phyloP scores from a whole-genome alignment of 768 basidiomycete genomes.

The Boletus patriciae region DNA sequence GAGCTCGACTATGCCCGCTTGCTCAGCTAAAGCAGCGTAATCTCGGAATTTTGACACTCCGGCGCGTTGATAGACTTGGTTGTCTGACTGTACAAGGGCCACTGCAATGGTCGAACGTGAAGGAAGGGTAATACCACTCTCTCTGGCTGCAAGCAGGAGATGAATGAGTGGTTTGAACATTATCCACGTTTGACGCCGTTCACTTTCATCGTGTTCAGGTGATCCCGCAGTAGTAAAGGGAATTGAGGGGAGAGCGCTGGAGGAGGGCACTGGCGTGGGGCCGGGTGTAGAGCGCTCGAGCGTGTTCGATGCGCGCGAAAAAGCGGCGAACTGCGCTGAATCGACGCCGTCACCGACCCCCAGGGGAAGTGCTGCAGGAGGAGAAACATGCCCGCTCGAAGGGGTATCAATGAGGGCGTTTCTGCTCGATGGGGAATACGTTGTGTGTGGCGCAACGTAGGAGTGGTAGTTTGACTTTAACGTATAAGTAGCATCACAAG shows the following conservation, averaged over 20 bases:
- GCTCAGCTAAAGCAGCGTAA: constrained; percentile 29
- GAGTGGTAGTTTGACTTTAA: constrained; percentile 4
- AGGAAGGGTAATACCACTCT: constrained; percentile 35
- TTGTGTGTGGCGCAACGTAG: constrained; percentile 1
- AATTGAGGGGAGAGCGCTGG: constrained; percentile 5
- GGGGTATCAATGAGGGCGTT: constrained; percentile 5
- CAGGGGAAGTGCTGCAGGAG: background rate
- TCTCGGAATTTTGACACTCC: constrained; percentile 30
- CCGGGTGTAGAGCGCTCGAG: background rate
- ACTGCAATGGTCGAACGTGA: constrained; percentile 41
- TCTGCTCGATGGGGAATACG: constrained; percentile 7
- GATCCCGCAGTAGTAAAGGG: background rate
- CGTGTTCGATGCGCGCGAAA: constrained; percentile 4
- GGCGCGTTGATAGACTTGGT: constrained; percentile 23
- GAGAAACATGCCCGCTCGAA: constrained; percentile 1
- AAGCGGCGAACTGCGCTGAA: constrained; percentile 1
- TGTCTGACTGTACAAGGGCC: constrained; percentile 33
- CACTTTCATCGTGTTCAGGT: background rate
- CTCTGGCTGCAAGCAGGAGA: constrained; percentile 22
- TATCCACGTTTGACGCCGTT: constrained; percentile 11
- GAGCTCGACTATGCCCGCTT: constrained; percentile 28
- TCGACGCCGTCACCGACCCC: background rate
- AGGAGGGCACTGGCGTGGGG: background rate
- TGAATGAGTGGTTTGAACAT: constrained; percentile 34
- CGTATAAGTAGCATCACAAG: background rate